Base-by-base conservation (phyloP, 371 early-diverging fungal species). In the Lichtheimia corymbifera region DNA sequence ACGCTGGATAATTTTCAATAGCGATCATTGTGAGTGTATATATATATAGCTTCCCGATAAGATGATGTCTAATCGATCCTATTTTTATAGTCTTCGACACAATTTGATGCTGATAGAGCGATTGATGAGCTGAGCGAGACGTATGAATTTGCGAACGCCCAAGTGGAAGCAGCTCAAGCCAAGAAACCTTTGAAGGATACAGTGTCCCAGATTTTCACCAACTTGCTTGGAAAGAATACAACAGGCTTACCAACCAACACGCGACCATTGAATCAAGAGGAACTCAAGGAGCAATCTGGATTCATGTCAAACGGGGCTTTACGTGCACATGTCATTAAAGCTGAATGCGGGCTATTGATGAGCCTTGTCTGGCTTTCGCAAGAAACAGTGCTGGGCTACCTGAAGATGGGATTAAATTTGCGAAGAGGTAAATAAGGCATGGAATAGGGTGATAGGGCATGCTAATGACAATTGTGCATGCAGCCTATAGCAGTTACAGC, bases 331-430 rank as follows among this genome's bases (percentile, higher is more conserved):
- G 81, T 85, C n/a, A 69, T 85, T 60, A 76, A 80, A 53, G 85
- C 86, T 1, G 88, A 88, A 64, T 68, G 84, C 47, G 67, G 81
- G 40, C 55, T 88, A 17, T 54, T 86, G 56, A 88, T 82, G 51
- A 78, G 84, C 6, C 66, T 86, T 44, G 68, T 85, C 45, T 72
- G 81, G 55, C 66, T 88, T 35, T 64, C 81, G 11, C 80, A 84
- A 65, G 88, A 85, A 59, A 81, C 79, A 9, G 65, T 78, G 2
- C 73, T 83, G 35, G 83, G 84, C 5, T 88, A 86, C 51, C 67
- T 86, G n/a, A 84, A 84, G 59, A 81, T 79, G 5, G 88, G 84
- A 12, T 56, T 85, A 22, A 88, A 86, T 61, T 61, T 87, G 28
- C 72, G 85, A 40, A 70, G 82, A 80, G 87, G 87, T 87, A 75